Base-by-base conservation (phyloP, 495 filamentous ascomycete species). In the Xylaria flabelliformis region DNA sequence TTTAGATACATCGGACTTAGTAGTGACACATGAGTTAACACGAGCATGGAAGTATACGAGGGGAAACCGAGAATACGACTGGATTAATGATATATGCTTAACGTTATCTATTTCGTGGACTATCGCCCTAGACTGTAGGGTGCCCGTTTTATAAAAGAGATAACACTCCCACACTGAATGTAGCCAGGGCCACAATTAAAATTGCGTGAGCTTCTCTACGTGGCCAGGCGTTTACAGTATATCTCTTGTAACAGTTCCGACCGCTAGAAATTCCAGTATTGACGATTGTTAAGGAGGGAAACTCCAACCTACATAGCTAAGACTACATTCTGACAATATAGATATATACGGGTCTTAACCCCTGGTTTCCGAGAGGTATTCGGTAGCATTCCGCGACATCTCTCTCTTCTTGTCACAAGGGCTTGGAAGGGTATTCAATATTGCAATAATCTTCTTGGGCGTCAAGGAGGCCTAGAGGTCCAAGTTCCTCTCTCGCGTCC, bases 1-100 rank as follows among this genome's bases (percentile, higher is more conserved):
- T 41, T 51, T 56, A 67, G 65, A 67, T 19, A 67, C 34, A 51
- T 67, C 50, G 9, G 13, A 39, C 29, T 29, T 67, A 53, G 44
- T 36, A 67, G 65, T 24, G 44, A 21, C 50, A 15, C 21, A 55
- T 55, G 0, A 12, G 12, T 19, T 9, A 24, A 67, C n/a, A 7
- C 12, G 9, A 42, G 17, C 17, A 56, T 42, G 34, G n/a, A 56
- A 29, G 32, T n/a, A 67, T 12, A 55, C 9, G 48, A 56, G 6
- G 9, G 15, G 41, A 56, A 21, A 41, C 21, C 6, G 29, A 67
- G 1, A 67, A 39, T 10, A 67, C 62, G 41, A 64, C 34, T 53
- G 19, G 29, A 19, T 41, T 53, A 7, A 50, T 53, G 0, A 51
- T 29, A 51, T 29, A 1, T 44, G 8, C 21, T 0, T 29, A 39